A percentile compares a stretch with the other conserved stretches of the same genome.
Conservation (phyloP, 805 yeast genomes). For the Sugiyamaella floridensis region DNA sequence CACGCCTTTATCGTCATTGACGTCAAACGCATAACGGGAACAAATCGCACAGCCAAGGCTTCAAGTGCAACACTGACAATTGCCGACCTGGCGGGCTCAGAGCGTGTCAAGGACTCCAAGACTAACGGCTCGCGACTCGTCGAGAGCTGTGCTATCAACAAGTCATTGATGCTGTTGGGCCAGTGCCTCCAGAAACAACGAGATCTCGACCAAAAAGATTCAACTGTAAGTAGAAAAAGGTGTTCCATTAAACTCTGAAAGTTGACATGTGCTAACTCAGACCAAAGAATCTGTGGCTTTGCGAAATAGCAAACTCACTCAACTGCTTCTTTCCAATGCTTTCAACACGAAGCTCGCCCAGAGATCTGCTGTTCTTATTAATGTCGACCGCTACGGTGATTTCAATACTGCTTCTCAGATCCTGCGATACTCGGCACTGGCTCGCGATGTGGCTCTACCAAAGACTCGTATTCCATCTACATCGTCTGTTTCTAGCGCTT, state of each 20-base stretch:
- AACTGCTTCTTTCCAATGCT: constrained; percentile 42
- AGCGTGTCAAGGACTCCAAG: constrained; percentile 41
- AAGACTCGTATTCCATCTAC: constrained; percentile 13
- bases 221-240: constrained; percentile 11
- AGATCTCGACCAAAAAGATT: constrained; percentile 23
- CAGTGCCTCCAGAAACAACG: constrained; percentile 40
- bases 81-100: constrained; percentile 50
- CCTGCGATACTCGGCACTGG: constrained; percentile 27
- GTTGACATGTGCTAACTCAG: too few species aligned
- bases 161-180: constrained; percentile 45
- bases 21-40: constrained; percentile 24
- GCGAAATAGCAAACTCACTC: constrained; percentile 44
- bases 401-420: constrained; percentile 29
- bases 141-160: constrained; percentile 45
- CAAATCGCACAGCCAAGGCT: constrained; percentile 8
- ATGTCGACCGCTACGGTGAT: constrained; percentile 37
- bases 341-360: constrained; percentile 28
- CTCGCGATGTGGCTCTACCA: constrained; percentile 22
- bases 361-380: constrained; percentile 33
- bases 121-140: constrained; percentile 40
- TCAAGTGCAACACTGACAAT: constrained; percentile 37
- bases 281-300: constrained; percentile 38
- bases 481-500: constrained; percentile 6
- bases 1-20: constrained; percentile 46
- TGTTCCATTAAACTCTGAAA: neutral